phyloP scores from a whole-genome alignment of 306 rosid species.

The Corylus avellana region DNA sequence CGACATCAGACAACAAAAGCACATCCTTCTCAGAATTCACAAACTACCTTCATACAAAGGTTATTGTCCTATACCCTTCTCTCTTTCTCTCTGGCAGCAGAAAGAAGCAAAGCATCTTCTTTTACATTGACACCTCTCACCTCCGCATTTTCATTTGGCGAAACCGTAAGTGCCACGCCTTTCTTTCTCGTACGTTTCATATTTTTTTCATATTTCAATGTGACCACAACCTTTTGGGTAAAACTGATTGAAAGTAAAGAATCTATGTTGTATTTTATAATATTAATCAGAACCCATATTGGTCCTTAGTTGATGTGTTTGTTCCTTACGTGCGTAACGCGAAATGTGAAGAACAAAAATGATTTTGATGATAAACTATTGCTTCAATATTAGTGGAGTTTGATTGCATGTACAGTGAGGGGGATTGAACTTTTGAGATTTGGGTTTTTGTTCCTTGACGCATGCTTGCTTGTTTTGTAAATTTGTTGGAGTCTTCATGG shows the following conservation, averaged over 20 bases:
- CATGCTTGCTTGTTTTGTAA: background rate
- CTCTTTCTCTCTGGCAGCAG: background rate
- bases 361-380: background rate
- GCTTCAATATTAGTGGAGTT: slow-evolving; percentile 4
- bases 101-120: slow-evolving; percentile 61
- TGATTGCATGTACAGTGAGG: background rate
- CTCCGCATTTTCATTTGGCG: slow-evolving; percentile 25
- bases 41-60: background rate
- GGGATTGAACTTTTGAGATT: background rate
- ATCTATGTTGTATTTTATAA: slow-evolving; percentile 37
- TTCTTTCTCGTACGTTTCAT: slow-evolving; percentile 27
- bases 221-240: slow-evolving; percentile 37
- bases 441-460: background rate
- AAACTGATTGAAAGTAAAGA: slow-evolving; percentile 57
- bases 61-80: background rate
- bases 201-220: slow-evolving; percentile 24
- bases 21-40: background rate
- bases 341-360: background rate
- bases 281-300: slow-evolving; percentile 27
- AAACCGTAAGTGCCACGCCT: slow-evolving; percentile 39
- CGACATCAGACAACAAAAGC: slow-evolving; percentile 21
- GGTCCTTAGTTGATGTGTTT: slow-evolving; percentile 24
- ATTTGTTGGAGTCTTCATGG: background rate
- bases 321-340: slow-evolving; percentile 30
- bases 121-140: slow-evolving; percentile 22